Base-by-base conservation (phyloP, 495 filamentous ascomycete species). In the Chaetomium tenue region DNA sequence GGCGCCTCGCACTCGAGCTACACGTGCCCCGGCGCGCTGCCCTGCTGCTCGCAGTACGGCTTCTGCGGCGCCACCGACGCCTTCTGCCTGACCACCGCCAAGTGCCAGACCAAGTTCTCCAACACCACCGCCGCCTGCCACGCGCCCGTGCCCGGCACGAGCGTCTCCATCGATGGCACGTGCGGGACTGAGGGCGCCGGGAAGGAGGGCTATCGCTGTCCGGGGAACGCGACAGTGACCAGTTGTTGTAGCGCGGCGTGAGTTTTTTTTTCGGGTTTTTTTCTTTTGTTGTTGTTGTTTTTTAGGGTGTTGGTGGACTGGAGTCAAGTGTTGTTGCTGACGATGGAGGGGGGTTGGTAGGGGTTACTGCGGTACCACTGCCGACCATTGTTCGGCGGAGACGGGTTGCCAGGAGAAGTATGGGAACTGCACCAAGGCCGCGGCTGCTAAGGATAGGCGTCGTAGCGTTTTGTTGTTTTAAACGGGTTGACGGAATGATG, bases 21-120 rank as follows among this genome's bases (percentile, higher is more conserved):
- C 67, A 77, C 75, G 16, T 77, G 75, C 67, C 74, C 75, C 0
- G 52, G 64, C 2, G 69, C 67, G 0, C 65, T 62, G 3, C 70
- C 72, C 23, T 76, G 75, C 69, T 76, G 75, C 69, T 77, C 74
- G 18, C 48, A 65, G 20, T 73, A 68, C 63, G 75, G 75, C 30
- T 76, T 73, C 66, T 77, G 75, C 58, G 75, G 75, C 28, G 52
- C 71, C 15, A 71, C 67, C n/a, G 74, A 76, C 57, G 63, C 62
- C 18, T 76, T 74, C 39, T 77, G 74, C 60, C 66, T 76, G 16
- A 75, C 67, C 28, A 71, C 74, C 16, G 67, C 60, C 16, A 72
- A 74, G 7, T 77, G 75, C 60, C 75, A 76, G 65, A 28, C 62
- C 44, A 60, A 64, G 18, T 77, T 67, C 68, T 76, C 75, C 28